Evolutionary conservation across 2,329 filamentous ascomycete genomes (phyloP).

Genomic region (Fusarium sp.): DNA sequence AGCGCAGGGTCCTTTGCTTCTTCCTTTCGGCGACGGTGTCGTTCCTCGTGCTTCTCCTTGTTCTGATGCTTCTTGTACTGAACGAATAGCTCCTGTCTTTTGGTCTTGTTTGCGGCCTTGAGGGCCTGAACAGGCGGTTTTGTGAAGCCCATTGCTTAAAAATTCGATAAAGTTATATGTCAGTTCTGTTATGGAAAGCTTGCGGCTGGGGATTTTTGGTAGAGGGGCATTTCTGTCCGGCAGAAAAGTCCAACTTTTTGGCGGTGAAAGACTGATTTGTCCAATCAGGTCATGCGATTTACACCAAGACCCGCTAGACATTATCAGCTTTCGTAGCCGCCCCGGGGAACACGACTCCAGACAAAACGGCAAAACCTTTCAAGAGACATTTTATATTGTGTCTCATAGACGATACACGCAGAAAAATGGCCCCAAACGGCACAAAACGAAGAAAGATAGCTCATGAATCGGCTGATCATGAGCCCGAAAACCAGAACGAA

Average conservation of each 20-base stretch:
- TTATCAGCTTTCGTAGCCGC: slow-evolving; percentile 24
- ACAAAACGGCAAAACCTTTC: slow-evolving; percentile 31
- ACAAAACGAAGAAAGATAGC: slow-evolving; percentile 67
- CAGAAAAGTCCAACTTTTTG: slow-evolving; percentile 46
- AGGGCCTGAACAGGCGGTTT: slow-evolving; percentile 51
- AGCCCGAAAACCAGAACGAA: slow-evolving; percentile 47
- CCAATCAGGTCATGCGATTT: slow-evolving; percentile 2
- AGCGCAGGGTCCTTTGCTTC: slow-evolving; percentile 85
- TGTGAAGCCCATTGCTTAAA: slow-evolving; percentile 46
- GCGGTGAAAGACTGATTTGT: slow-evolving; percentile 46
- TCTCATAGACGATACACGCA: slow-evolving; percentile 11
- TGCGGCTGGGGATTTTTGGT: slow-evolving; percentile 25
- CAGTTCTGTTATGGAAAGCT: slow-evolving; percentile 3
- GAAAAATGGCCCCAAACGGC: slow-evolving; percentile 58
- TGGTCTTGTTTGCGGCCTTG: slow-evolving; percentile 77
- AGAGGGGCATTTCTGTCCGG: slow-evolving; percentile 32
- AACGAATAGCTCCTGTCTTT: slow-evolving; percentile 79
- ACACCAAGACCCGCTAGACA: background rate
- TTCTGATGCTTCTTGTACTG: slow-evolving; percentile 81
- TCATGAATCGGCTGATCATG: slow-evolving; percentile 60
- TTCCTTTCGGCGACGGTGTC: slow-evolving; percentile 82
- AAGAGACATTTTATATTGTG: slow-evolving; percentile 15
- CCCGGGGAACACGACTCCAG: slow-evolving; percentile 32
- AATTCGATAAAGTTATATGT: slow-evolving; percentile 7
- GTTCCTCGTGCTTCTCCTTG: slow-evolving; percentile 76